A percentile compares a stretch with the other conserved stretches of the same genome.
phyloP scores from a whole-genome alignment of 345 rosid species.

The Murraya koenigii region DNA sequence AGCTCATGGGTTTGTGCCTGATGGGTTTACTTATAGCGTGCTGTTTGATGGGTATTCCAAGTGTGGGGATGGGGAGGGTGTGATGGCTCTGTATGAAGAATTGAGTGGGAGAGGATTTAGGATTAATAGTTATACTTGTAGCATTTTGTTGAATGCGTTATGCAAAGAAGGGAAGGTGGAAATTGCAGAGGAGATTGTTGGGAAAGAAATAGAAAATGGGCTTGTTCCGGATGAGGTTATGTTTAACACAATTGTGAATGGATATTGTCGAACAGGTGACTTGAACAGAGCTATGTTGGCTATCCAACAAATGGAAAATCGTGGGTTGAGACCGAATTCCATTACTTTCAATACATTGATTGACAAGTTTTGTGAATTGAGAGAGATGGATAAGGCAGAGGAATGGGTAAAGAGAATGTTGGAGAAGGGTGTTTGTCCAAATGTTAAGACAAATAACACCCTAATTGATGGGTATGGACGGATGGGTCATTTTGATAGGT shows the following conservation, averaged over 20 bases:
- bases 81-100: slow-evolving; percentile 46
- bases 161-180: slow-evolving; percentile 64
- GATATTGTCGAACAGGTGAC: slow-evolving; percentile 59
- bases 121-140: slow-evolving; percentile 50
- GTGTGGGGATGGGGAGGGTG: slow-evolving; percentile 39
- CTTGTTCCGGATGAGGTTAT: slow-evolving; percentile 48
- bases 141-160: slow-evolving; percentile 57
- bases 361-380: slow-evolving; percentile 49
- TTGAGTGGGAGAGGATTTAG: slow-evolving; percentile 37
- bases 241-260: slow-evolving; percentile 60
- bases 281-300: slow-evolving; percentile 42
- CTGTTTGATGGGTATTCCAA: slow-evolving; percentile 51
- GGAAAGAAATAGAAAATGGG: slow-evolving; percentile 43
- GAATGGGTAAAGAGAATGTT: slow-evolving; percentile 62
- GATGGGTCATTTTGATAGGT: slow-evolving; percentile 51
- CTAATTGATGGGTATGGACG: slow-evolving; percentile 72
- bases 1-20: slow-evolving; percentile 57
- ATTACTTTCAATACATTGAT: slow-evolving; percentile 66
- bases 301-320: slow-evolving; percentile 53
- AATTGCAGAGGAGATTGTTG: slow-evolving; percentile 60
- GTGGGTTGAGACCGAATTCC: slow-evolving; percentile 51
- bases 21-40: slow-evolving; percentile 56
- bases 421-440: slow-evolving; percentile 55
- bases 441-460: slow-evolving; percentile 57
- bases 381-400: slow-evolving; percentile 60